phyloP scores from a whole-genome alignment of 2,329 filamentous ascomycete genomes.

The Colletotrichum limetticola region DNA sequence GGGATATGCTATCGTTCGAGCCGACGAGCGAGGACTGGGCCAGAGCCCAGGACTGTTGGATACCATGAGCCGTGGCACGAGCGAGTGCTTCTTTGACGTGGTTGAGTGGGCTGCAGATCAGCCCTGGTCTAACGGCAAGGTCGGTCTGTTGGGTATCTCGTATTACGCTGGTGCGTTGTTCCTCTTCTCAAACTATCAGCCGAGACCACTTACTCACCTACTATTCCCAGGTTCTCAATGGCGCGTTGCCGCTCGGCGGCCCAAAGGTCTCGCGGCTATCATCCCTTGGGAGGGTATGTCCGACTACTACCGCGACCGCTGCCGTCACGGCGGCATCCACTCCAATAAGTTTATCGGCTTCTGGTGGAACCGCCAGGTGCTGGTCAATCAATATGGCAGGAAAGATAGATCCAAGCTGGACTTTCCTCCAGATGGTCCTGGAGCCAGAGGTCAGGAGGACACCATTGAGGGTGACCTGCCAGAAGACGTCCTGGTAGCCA shows the following conservation, averaged over 20 bases:
- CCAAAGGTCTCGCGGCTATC: constrained; percentile 58
- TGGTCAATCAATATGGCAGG: constrained; percentile 75
- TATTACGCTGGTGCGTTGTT: constrained; percentile 52
- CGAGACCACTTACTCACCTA: constrained; percentile 31
- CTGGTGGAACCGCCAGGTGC: constrained; percentile 76
- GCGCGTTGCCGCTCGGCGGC: constrained; percentile 58
- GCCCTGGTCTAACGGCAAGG: constrained; percentile 59
- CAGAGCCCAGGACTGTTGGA: constrained; percentile 59
- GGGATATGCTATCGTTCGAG: constrained; percentile 66
- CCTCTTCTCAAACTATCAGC: no score
- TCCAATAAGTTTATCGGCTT: constrained; percentile 69
- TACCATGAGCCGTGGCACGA: constrained; percentile 60
- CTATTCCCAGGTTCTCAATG: constrained; percentile 51
- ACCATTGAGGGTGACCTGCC: constrained; percentile 69
- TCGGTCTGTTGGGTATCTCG: constrained; percentile 58
- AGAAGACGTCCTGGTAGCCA: constrained; percentile 60
- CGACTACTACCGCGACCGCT: constrained; percentile 66
- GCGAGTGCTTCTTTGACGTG: constrained; percentile 59
- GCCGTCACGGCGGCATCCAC: constrained; percentile 70
- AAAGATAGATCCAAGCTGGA: constrained; percentile 49
- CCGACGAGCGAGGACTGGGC: constrained; percentile 59
- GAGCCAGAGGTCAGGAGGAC: constrained; percentile 55
- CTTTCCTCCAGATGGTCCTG: constrained; percentile 33
- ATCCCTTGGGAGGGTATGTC: constrained; percentile 65
- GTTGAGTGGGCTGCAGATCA: constrained; percentile 61